Percentiles rank a stretch among this genome's conserved stretches.
phyloP scores from a whole-genome alignment of 2,329 filamentous ascomycete species.

The Xylaria digitata region DNA sequence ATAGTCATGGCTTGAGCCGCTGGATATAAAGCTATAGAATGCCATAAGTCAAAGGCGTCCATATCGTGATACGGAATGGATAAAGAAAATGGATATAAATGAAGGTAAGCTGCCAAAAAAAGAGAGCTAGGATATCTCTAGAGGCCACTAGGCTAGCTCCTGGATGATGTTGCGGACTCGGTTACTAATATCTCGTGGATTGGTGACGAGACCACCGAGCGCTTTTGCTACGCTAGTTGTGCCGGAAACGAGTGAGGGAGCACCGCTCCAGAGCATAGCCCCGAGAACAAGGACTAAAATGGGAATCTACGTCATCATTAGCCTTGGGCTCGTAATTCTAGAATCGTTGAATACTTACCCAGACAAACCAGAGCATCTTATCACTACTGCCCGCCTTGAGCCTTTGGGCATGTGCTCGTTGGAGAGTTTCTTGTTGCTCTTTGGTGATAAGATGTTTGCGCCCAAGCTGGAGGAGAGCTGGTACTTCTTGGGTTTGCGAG shows the following conservation, averaged over 20 bases:
- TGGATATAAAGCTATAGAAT: slow-evolving; percentile 21
- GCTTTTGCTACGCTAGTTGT: slow-evolving; percentile 36
- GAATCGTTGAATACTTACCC: slow-evolving; percentile 59
- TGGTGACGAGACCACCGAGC: slow-evolving; percentile 35
- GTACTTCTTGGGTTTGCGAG: slow-evolving; percentile 49
- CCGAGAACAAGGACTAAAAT: slow-evolving; percentile 53
- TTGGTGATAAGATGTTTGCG: slow-evolving; percentile 72
- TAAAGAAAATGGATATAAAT: background rate
- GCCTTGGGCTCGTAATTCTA: slow-evolving; percentile 7
- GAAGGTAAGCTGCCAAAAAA: background rate
- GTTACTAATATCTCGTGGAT: slow-evolving; percentile 39
- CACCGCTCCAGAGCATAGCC: slow-evolving; percentile 52
- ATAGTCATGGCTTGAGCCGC: slow-evolving; percentile 15
- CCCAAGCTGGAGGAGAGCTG: slow-evolving; percentile 67
- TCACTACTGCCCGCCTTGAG: slow-evolving; percentile 73
- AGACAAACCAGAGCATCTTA: slow-evolving; percentile 75
- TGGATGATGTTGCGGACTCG: slow-evolving; percentile 34
- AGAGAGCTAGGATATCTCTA: background rate
- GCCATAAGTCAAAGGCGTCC: background rate
- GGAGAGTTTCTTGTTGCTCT: slow-evolving; percentile 72
- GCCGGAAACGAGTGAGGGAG: slow-evolving; percentile 43
- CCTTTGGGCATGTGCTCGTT: slow-evolving; percentile 70
- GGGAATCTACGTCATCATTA: slow-evolving; percentile 51
- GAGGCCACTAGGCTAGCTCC: slow-evolving; percentile 27
- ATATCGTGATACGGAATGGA: background rate